Base-by-base conservation (phyloP, 805 yeast species). In the Danielia reshetovae region DNA sequence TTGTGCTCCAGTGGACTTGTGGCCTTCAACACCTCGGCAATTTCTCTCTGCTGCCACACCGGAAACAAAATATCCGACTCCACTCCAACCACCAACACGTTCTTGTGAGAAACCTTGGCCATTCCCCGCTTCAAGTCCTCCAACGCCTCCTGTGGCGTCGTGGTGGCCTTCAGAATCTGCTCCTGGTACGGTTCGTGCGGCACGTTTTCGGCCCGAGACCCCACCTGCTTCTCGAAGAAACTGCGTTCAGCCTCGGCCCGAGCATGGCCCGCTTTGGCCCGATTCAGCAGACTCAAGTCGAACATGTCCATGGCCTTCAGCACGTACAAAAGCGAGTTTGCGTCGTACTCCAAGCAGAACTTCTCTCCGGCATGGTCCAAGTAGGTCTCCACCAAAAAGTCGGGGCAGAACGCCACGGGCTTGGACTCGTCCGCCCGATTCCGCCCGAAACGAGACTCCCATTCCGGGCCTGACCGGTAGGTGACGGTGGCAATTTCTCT, bases 241-340 rank as follows among this genome's bases (percentile, higher is more conserved):
- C 29, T 34, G 6, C 49, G 37, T 43, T 60, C 60, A 7, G 75
- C 62, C 39, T 58, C 62, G 11, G 32, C 17, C 44, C 83, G 61
- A 22, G 68, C 63, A 3, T 45, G 42, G 1, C 22, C 22, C 1
- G 85, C 83, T 34, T 62, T 59, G 1, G 48, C 27, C 43, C 77
- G 59, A 50, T 74, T 75, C 5, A 51, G 47, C 2, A 36, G 33
- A 4, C 95, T 83, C 48, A 89, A 62, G 54, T 89, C 96, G 59
- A 89, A 89, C 52, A 89, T 62, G 57, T 89, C 97, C 97, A 89
- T 89, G 1, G 96, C 96, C 59, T 89, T 89, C 41, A 89, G 83
- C 9, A 89, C 77, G 57, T 89, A 88, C 32, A 88, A 68, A 48
- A 89, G 72, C 4, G 96, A 87, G 56, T 88, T 88, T 23, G 97